Evolutionary conservation across 257 asterid genomes (phyloP), one percentile per base, ranked within the genome.

Genomic region (Ocimum tenuiflorum): DNA sequence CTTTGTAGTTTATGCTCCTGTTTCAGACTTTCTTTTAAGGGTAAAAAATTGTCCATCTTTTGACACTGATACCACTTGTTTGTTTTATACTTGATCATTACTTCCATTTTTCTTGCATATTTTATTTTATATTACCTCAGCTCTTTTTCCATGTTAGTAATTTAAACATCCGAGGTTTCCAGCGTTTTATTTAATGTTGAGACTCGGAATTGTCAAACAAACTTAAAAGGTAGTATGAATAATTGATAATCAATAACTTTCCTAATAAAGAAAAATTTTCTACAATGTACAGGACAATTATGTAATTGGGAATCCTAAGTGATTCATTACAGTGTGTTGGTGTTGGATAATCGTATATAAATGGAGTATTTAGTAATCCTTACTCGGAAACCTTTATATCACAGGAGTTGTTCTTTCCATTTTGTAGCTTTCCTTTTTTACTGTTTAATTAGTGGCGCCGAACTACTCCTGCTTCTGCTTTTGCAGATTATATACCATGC

Each of bases 391-490:
- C 73, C 63, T 58, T 70, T 45, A 75, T 68, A 69, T 83, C 79
- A 82, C 86, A 82, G 70, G 78, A 73, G 83, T 67, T 41, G 51
- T 72, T 76, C 46, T 74, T 63, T 73, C 70, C 77, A 67, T 66
- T 83, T 85, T 87, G 96, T 83, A 80, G 74, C 36, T 78, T 73
- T 84, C 81, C 68, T 27, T 81, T 86, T 88, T 95, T 88, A n/a
- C n/a, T 81, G 71, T 80, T 71, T 87, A 76, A 72, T n/a, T n/a
- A n/a, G n/a, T 81, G 83, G 75, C 70, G 64, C 61, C 84, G 62
- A 71, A 47, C 84, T 75, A 68, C 78, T 79, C 59, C 79, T 73
- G 59, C 76, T 65, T 66, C 82, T 76, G 77, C 71, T 80, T 68
- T 71, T 57, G 54, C 78, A 69, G 79, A 47, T 48, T 49, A 56